Evolutionary conservation across 257 asterid species (phyloP).

Genomic region (Nicotiana tabacum): DNA sequence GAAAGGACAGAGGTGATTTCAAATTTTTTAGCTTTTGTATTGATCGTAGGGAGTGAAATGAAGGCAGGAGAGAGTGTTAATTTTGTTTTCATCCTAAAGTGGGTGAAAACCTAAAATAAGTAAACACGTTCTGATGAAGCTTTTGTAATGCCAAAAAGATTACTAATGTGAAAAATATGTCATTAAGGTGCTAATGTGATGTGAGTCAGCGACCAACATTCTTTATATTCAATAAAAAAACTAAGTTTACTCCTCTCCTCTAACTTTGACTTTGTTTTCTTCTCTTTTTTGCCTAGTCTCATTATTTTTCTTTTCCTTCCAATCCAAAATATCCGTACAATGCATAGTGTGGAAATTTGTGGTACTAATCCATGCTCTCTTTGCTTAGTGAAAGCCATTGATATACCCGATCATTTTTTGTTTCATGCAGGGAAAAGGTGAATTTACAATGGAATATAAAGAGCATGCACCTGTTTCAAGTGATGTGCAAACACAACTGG

Average conservation of each 20-base stretch:
- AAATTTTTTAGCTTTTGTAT: not conserved
- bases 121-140: not conserved
- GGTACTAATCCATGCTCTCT: not conserved
- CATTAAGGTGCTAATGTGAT: not conserved
- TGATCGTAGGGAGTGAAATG: not conserved
- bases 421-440: constrained; percentile 81
- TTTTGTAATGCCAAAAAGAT: not conserved
- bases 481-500: constrained; percentile 82
- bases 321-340: not conserved
- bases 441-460: constrained; percentile 92
- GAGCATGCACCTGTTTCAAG: constrained; percentile 76
- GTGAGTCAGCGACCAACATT: not conserved
- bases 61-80: not conserved
- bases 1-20: not conserved
- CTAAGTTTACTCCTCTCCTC: not conserved
- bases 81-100: not conserved
- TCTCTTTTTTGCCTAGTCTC: not conserved
- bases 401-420: not conserved
- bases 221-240: not conserved
- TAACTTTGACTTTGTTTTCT: not conserved
- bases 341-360: not conserved
- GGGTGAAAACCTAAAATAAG: not conserved
- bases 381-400: not conserved
- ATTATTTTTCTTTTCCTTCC: too few species aligned
- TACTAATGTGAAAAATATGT: not conserved